A percentile compares a stretch with the other conserved stretches of the same genome.
Evolutionary conservation across 2,329 filamentous ascomycete genomes (phyloP).

Genomic region (Xylariaceae sp.): DNA sequence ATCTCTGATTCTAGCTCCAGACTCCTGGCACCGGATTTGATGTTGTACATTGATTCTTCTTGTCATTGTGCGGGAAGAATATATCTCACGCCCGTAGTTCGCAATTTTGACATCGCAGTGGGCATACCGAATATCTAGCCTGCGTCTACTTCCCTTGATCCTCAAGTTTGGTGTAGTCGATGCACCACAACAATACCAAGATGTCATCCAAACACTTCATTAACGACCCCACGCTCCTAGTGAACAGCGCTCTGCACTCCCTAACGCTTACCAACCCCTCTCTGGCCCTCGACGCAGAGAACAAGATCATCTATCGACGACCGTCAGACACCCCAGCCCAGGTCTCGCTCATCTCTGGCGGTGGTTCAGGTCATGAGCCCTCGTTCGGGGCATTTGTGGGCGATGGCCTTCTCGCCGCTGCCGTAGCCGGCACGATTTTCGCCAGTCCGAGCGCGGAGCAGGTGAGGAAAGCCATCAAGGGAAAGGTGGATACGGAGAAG

Average conservation of each 20-base stretch:
- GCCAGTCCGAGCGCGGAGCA: conserved; percentile 80
- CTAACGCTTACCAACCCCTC: conserved; percentile 83
- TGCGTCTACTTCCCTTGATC: no score
- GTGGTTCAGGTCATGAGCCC: conserved; percentile 87
- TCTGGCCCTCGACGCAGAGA: conserved; percentile 70
- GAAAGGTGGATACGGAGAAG: conserved; percentile 65
- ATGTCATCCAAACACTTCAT: conserved; percentile 81
- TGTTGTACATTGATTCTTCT: no score
- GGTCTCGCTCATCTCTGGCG: conserved; percentile 83
- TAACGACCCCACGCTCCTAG: conserved; percentile 76
- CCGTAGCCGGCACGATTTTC: conserved; percentile 85
- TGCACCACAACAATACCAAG: not conserved
- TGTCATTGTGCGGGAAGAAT: no score
- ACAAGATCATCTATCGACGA: conserved; percentile 82
- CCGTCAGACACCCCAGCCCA: conserved; percentile 50
- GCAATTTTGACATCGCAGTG: no score
- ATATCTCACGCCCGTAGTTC: no score
- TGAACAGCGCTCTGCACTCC: conserved; percentile 71
- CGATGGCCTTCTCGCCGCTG: conserved; percentile 72
- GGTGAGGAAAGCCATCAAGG: conserved; percentile 71
- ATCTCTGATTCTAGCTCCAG: no score
- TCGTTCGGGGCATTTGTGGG: conserved; percentile 86
- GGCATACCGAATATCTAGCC: no score
- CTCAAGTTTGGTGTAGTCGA: no score
- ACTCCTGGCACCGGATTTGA: no score